phyloP scores from a whole-genome alignment of 768 basidiomycete species.

The Russula virescens region DNA sequence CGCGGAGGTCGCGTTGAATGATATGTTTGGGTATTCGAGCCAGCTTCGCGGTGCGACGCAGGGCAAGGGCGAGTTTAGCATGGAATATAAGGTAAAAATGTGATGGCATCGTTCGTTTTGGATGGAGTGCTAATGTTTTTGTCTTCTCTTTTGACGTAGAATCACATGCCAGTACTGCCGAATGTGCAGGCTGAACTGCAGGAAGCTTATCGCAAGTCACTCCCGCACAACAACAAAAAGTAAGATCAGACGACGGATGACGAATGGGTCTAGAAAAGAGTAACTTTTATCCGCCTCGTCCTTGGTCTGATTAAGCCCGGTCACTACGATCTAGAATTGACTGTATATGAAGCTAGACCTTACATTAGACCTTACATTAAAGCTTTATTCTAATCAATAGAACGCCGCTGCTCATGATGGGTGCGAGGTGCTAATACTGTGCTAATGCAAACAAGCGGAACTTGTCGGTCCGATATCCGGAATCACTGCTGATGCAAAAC shows the following conservation, averaged over 20 bases:
- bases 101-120: background rate
- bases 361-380: too few species aligned
- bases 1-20: constrained; percentile 91
- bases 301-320: too few species aligned
- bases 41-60: constrained; percentile 91
- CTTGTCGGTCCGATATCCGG: too few species aligned
- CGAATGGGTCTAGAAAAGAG: too few species aligned
- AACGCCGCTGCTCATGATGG: too few species aligned
- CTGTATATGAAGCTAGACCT: too few species aligned
- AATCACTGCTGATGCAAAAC: background rate
- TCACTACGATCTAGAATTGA: too few species aligned
- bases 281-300: too few species aligned
- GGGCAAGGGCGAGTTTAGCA: constrained; percentile 74
- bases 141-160: constrained; percentile 35
- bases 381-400: too few species aligned
- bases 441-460: too few species aligned
- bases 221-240: constrained; percentile 66
- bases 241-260: constrained; percentile 32
- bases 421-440: too few species aligned
- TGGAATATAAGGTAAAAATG: constrained; percentile 61
- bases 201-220: constrained; percentile 77
- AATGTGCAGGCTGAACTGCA: constrained; percentile 85
- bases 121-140: background rate
- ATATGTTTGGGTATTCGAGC: constrained; percentile 98
- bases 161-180: constrained; percentile 78